Base-by-base conservation (phyloP, 352 stramenopile genomes). In the Phytophthora pluvialis region DNA sequence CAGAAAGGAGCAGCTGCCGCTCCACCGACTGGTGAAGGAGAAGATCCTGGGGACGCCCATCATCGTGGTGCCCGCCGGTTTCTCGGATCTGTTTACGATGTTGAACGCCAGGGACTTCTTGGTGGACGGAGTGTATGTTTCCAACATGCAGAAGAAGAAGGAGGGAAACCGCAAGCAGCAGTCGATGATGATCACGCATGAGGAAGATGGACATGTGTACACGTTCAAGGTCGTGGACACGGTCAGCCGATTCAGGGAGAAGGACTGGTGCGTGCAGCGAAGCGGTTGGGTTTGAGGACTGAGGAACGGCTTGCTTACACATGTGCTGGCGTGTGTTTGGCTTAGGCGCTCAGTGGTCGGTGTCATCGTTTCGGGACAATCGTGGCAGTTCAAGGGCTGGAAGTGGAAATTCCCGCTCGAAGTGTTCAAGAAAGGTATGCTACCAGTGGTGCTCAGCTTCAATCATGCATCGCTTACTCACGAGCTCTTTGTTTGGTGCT, bases 371-470 rank as follows among this genome's bases (percentile, higher is more conserved):
- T 95, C 88, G 10, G 91, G 91, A 2, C 86, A 95, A 49, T 75
- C 82, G 42, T 98, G 91, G 91, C 91, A 98, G 75, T 98, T 98
- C 61, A 97, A 97, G 79, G 91, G 90, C 11, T 98, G 91, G 91
- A 93, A 97, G 73, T 97, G 86, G 81, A 92, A 94, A 45, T 95
- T 97, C 64, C 91, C 91, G 13, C 74, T 97, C 4, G 87, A 96
- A 59, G 76, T 97, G 5, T 97, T 98, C 69, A 95, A 97, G 75
- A 90, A 95, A 81, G 87, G 89, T 96, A 61, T 25, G 28, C 4
- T 46, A 11, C 31, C 33, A 3, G 39, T 38, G 10, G 9, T 47
- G 16, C 9, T 36, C 16, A 12, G 25, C 10, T n/a, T 15, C 18
- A 16, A 40, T 54, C 11, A 35, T 26, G 25, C 12, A 8, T 35